A percentile compares a stretch with the other conserved stretches of the same genome.
Conservation (phyloP, 306 rosid species). For the Quercus ilex region DNA sequence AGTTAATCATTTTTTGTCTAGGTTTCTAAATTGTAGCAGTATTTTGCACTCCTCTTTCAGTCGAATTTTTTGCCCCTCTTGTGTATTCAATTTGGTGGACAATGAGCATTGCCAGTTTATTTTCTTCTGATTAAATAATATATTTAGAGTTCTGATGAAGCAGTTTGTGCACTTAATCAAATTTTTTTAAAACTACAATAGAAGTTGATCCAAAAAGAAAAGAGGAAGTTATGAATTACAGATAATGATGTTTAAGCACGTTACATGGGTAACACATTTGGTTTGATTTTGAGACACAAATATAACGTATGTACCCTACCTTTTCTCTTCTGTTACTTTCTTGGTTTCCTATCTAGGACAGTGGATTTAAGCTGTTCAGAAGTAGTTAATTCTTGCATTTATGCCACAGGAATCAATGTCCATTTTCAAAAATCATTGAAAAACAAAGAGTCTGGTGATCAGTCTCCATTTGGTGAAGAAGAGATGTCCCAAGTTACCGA, state of each 20-base stretch:
- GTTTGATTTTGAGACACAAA: background rate
- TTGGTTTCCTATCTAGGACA: background rate
- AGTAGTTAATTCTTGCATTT: constrained; percentile 8
- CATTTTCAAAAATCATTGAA: constrained; percentile 7
- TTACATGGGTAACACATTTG: background rate
- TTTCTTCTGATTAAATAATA: background rate
- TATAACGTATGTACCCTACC: too few species aligned
- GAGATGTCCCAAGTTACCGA: constrained; percentile 44
- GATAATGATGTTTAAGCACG: background rate
- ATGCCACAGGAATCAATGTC: constrained; percentile 35
- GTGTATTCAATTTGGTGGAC: background rate
- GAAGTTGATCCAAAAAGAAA: background rate
- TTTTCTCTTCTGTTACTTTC: background rate
- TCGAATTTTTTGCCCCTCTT: background rate
- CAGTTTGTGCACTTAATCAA: background rate
- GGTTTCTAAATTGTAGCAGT: background rate
- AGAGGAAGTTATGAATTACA: background rate
- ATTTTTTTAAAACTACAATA: background rate
- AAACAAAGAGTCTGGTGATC: constrained; percentile 35
- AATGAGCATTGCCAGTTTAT: background rate
- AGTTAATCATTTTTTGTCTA: background rate
- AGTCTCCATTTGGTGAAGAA: constrained; percentile 26
- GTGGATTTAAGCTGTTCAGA: background rate
- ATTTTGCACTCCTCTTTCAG: background rate
- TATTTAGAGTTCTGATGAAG: background rate